Conservation (phyloP, 352 stramenopile genomes). For the Phytophthora pinifolia region DNA sequence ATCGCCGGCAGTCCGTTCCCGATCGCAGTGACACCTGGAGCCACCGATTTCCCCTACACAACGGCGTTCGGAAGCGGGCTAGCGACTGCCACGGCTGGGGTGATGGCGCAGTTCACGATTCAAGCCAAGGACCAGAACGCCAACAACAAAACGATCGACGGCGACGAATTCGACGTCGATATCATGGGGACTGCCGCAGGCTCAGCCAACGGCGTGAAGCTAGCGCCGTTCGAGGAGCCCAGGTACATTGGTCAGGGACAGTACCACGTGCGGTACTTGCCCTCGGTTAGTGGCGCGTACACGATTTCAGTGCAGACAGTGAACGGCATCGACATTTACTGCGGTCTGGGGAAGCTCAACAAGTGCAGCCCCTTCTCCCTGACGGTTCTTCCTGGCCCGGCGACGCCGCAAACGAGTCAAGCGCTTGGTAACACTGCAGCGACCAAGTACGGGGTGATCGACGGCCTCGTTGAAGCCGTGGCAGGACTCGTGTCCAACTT, state of each 20-base stretch:
- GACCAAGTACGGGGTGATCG: slow-evolving; percentile 65
- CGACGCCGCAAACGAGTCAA: slow-evolving; percentile 89
- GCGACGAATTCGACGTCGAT: slow-evolving; percentile 75
- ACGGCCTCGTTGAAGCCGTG: slow-evolving; percentile 90
- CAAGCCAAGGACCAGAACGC: slow-evolving; percentile 92
- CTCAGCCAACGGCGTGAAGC: slow-evolving; percentile 17
- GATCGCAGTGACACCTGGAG: slow-evolving; percentile 88
- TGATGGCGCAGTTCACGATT: slow-evolving; percentile 90
- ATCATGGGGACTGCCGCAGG: slow-evolving; percentile 37
- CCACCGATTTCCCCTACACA: slow-evolving; percentile 95
- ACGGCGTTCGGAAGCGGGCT: slow-evolving; percentile 87
- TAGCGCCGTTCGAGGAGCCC: slow-evolving; percentile 69
- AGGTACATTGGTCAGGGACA: slow-evolving; percentile 90
- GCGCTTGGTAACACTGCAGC: slow-evolving; percentile 64
- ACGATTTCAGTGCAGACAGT: slow-evolving; percentile 89
- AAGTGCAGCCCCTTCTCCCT: slow-evolving; percentile 96
- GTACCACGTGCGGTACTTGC: slow-evolving; percentile 91
- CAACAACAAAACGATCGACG: slow-evolving; percentile 90
- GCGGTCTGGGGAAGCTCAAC: slow-evolving; percentile 81
- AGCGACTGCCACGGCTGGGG: slow-evolving; percentile 73
- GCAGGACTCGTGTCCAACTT: slow-evolving; percentile 93
- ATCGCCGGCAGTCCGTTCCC: slow-evolving; percentile 94
- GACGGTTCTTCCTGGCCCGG: slow-evolving; percentile 83
- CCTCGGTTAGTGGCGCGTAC: slow-evolving; percentile 86
- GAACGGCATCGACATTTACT: slow-evolving; percentile 95